Conservation (phyloP, 441 rosid genomes). For the Cnidoscolus chayamansa region DNA sequence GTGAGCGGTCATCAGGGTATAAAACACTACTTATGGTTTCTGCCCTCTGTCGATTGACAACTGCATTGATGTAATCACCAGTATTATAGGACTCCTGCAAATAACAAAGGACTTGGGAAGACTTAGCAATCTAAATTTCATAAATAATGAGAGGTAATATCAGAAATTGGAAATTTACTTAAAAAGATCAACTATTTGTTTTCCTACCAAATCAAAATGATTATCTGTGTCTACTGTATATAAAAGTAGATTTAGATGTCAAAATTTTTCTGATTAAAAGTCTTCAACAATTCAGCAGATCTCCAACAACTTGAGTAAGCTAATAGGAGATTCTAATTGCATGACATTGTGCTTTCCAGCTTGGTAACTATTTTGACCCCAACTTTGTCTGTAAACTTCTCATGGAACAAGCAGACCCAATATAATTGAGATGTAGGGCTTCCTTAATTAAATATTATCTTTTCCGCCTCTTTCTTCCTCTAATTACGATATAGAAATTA, state of each 20-base stretch:
- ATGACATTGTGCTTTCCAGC: not conserved
- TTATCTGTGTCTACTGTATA: not conserved
- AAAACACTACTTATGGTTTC: conserved; percentile 51
- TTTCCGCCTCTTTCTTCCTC: not conserved
- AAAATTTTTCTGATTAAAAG: conserved; percentile 5
- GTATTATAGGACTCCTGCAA: conserved; percentile 44
- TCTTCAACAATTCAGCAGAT: not conserved
- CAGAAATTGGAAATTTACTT: not conserved
- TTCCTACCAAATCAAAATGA: not conserved
- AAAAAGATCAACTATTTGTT: not conserved
- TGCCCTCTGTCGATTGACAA: conserved; percentile 47
- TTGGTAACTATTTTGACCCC: not conserved
- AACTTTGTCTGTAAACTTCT: not conserved
- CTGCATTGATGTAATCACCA: conserved; percentile 54
- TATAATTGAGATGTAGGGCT: not conserved
- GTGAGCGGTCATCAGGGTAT: conserved; percentile 54
- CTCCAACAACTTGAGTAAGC: not conserved
- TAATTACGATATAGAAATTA: not conserved
- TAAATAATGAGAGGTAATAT: conserved; percentile 2
- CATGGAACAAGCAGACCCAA: not conserved
- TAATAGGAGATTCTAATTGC: not conserved
- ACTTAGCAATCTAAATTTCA: conserved; percentile 5
- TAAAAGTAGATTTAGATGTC: not conserved
- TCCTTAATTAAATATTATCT: not conserved
- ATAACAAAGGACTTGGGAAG: not conserved